A percentile compares a stretch with the other conserved stretches of the same genome.
Conservation (phyloP, 345 rosid species). For the Angophora floribunda region DNA sequence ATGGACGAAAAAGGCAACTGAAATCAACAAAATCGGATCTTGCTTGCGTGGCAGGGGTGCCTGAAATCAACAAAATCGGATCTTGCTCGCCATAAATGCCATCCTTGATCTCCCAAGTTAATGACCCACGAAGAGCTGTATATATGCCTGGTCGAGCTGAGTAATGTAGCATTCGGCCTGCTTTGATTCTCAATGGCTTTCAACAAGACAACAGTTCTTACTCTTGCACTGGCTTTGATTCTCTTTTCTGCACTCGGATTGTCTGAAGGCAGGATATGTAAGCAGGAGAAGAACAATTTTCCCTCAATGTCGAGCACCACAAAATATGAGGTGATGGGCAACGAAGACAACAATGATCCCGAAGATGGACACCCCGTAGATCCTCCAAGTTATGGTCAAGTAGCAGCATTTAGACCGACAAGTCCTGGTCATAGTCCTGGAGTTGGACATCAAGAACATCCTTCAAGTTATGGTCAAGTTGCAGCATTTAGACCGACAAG, state of each 20-base stretch:
- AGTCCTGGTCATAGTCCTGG: no score
- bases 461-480: no score
- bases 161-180: background rate
- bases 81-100: background rate
- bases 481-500: no score
- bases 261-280: background rate
- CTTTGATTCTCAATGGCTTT: background rate
- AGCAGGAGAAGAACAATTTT: background rate
- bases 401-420: no score
- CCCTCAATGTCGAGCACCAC: background rate
- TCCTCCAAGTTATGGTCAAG: no score
- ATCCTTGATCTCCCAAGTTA: background rate
- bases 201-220: background rate
- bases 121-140: background rate
- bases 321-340: background rate
- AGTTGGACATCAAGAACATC: no score
- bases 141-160: background rate
- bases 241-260: background rate
- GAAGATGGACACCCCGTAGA: no score
- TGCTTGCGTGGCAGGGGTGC: no score
- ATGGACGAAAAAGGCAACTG: background rate
- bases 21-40: no score
- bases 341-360: background rate
- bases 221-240: background rate
- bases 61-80: background rate